Percentiles rank a stretch among this genome's conserved stretches.
Conservation (phyloP, 345 rosid species). For the Orychophragmus violaceus region DNA sequence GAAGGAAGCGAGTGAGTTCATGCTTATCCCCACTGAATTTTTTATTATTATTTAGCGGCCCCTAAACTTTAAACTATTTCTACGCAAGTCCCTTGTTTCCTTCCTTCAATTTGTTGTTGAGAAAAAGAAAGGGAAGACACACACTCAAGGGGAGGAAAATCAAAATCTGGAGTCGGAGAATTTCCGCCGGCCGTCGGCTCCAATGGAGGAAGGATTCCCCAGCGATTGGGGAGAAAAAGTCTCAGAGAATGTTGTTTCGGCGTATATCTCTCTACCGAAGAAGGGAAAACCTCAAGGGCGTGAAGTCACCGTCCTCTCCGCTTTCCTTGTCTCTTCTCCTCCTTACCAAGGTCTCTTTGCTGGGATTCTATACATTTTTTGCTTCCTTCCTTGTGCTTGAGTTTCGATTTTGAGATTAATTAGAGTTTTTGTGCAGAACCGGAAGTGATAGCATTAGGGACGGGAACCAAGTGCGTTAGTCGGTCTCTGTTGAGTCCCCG, state of each 20-base stretch:
- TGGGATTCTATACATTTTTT: not conserved
- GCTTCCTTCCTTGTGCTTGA: not conserved
- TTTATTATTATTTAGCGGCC: not conserved
- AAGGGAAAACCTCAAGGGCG: slow-evolving; percentile 96
- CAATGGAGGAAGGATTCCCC: slow-evolving; percentile 15
- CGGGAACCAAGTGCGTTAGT: slow-evolving; percentile 83
- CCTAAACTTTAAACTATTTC: not conserved
- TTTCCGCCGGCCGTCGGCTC: no score
- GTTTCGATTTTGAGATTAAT: not conserved
- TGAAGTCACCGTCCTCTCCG: slow-evolving; percentile 72
- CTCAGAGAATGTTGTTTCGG: slow-evolving; percentile 45
- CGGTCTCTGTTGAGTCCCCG: slow-evolving; percentile 52
- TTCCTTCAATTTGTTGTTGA: not conserved
- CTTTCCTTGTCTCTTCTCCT: slow-evolving; percentile 76
- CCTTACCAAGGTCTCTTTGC: slow-evolving; percentile 51
- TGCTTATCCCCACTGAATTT: no score
- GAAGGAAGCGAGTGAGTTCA: not conserved
- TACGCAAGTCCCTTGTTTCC: not conserved
- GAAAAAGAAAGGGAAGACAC: not conserved
- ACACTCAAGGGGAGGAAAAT: not conserved
- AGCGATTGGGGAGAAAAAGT: slow-evolving; percentile 48
- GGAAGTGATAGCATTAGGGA: slow-evolving; percentile 73
- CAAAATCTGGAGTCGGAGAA: not conserved
- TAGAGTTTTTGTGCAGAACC: slow-evolving; percentile 35
- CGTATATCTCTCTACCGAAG: slow-evolving; percentile 57